Conservation (phyloP, 441 rosid species). For the Pelargonium fulgidum region DNA sequence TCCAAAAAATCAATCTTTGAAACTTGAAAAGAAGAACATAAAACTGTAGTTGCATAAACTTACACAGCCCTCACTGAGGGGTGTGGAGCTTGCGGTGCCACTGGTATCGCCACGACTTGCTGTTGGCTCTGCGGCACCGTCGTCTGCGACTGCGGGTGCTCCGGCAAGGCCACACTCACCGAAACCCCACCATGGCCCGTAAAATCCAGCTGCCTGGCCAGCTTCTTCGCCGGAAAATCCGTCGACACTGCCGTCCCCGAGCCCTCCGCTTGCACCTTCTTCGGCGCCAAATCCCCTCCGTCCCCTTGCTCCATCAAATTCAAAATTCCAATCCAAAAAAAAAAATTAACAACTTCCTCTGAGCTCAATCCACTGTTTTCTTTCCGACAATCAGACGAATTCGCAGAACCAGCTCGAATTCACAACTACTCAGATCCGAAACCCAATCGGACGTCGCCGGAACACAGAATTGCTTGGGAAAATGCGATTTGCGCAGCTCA, state of each 20-base stretch:
- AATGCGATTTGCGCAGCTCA: conserved; percentile 32
- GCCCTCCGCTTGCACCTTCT: conserved; percentile 38
- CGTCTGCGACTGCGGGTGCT: conserved; percentile 45
- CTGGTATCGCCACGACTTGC: conserved; percentile 8
- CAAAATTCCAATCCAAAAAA: conserved; percentile 7
- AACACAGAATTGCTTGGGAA: conserved; percentile 22
- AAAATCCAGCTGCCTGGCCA: conserved; percentile 77
- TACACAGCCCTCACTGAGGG: conserved; percentile 46
- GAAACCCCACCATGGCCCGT: conserved; percentile 24
- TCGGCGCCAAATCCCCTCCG: conserved; percentile 54
- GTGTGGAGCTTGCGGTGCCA: conserved; percentile 25
- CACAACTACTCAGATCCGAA: conserved; percentile 40
- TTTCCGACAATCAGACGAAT: not conserved
- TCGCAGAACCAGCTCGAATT: conserved; percentile 29
- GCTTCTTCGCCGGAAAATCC: conserved; percentile 41
- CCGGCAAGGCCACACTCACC: conserved; percentile 34
- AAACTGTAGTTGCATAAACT: conserved; percentile 24
- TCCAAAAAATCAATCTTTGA: not conserved
- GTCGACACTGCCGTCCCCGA: conserved; percentile 9
- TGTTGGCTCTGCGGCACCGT: conserved; percentile 19
- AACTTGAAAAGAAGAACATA: not conserved
- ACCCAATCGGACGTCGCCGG: conserved; percentile 13
- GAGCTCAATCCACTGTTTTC: conserved; percentile 20
- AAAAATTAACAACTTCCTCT: not conserved
- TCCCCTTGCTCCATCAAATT: conserved; percentile 41